Evolutionary conservation across 345 rosid genomes (phyloP), one percentile per base, ranked within the genome.

Genomic region (Crucihimalaya himalaica): DNA sequence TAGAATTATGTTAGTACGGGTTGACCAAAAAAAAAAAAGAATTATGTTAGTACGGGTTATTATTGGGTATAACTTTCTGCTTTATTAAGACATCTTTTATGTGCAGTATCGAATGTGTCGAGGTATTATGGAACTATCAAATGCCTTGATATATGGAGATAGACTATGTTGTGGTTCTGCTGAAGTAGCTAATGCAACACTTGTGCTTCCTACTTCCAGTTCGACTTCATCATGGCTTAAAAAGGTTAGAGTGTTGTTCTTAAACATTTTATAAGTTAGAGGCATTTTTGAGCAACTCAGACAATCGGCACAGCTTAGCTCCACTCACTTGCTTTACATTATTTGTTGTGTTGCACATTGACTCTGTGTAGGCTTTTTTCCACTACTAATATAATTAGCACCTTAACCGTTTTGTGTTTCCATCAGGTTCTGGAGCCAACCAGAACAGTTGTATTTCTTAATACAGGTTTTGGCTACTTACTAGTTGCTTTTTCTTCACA

Each of bases 91-190:
- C 68, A 48, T 59, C 65, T 75, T 50, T 19, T 62, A 55, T 73
- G 32, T 83, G 77, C 88, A 95, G 99, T 95, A 95, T 59, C 97
- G 99, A 11, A 95, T 95, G 99, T 90, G 89, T 70, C 85, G 78
- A 86, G 92, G 90, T 46, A 88, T 95, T 46, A 95, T 95, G 99
- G 91, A 90, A 76, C 83, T 95, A 69, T 86, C 97, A 39, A 95
- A 95, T 83, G 88, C 98, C 53, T 77, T 95, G 83, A 92, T 95
- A 80, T 95, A 92, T 68, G 97, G 97, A 65, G 89, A 95, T 66
- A 88, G 93, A 78, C 74, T 95, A 76, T 78, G 81, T 48, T 95
- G 98, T 50, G 99, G 99, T 65, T 95, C 99, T 19, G 37, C 83
- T 53, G 97, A 95, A 72, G 83, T 95, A 75, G 92, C 99, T 46